Base-by-base conservation (phyloP, 345 rosid genomes). In the Eucalyptus decipiens region DNA sequence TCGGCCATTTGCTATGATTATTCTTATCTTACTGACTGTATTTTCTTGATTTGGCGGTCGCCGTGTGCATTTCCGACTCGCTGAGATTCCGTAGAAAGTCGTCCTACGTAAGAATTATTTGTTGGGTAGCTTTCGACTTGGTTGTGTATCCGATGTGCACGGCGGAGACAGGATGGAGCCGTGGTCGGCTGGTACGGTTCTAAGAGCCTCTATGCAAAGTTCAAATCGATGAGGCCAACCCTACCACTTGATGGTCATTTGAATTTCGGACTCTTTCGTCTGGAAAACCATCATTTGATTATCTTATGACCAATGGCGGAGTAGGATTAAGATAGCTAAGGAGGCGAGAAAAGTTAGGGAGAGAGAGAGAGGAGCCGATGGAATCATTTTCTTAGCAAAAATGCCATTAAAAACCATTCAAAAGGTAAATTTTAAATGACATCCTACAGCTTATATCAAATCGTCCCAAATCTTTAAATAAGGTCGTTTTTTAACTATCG, bases 381-480 rank as follows among this genome's bases (percentile, higher is more conserved):
- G 5, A 40, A 72, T 72, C 12, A 34, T 69, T 69, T 69, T 18
- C 80, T 18, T 9, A 69, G 26, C 14, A 14, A 62, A 14, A 14
- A 62, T 7, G 69, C 15, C 26, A 6, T 72, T 6, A 21, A 37
- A 37, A 18, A 34, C 24, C 5, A 69, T 34, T 69, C 1, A 3
- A 9, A 34, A 18, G 26, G 13, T 18, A 34, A 67, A 16, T 37
- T 6, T 11, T 11, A 40, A 72, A 19, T 7, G 4, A 6, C 28
- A 6, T 37, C 15, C 6, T 9, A 2, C 9, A 21, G 3, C 1
- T 1, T 2, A 11, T 19, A 37, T 6, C 15, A 21, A 34, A 21
- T 10, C 1, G 9, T 3, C 15, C 3, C 8, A 6, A 9, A 72
- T 11, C 24, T 0, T 34, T 11, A 6, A 34, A 9, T 19, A 11